Evolutionary conservation across 2,329 filamentous ascomycete species (phyloP).

Genomic region (Fonsecaea pedrosoi): DNA sequence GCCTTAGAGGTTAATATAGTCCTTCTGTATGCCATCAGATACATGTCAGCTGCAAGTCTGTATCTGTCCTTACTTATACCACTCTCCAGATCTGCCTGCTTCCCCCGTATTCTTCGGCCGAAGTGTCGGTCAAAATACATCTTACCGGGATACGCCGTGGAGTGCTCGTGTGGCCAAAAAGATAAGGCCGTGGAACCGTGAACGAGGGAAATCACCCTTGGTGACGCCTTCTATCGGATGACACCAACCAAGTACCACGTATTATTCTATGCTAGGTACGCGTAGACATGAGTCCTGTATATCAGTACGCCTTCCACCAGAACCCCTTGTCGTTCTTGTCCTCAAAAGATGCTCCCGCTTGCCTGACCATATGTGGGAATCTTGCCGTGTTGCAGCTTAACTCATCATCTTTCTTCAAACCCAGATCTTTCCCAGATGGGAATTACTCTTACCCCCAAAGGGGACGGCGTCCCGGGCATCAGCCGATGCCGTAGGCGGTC

Average conservation of each 20-base stretch:
- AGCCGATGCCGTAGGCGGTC: background rate
- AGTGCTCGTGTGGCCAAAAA: no score
- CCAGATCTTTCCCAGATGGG: background rate
- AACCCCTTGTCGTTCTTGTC: background rate
- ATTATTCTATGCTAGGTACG: no score
- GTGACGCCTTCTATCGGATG: no score
- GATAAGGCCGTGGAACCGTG: background rate
- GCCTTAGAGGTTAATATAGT: no score
- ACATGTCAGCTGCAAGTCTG: background rate
- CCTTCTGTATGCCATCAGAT: no score
- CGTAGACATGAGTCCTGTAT: no score
- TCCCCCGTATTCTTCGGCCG: background rate
- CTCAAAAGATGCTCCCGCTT: background rate
- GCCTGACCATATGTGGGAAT: background rate
- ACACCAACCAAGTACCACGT: no score
- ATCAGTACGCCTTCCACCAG: background rate
- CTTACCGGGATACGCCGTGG: background rate
- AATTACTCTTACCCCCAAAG: background rate
- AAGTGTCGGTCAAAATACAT: background rate
- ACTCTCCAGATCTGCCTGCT: background rate
- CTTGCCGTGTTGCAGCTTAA: background rate
- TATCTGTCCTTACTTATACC: background rate
- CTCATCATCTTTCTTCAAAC: background rate
- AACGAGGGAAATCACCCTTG: background rate
- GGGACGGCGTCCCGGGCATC: background rate